Base-by-base conservation (phyloP, 208 protist genomes). In the Crithidia sp. region DNA sequence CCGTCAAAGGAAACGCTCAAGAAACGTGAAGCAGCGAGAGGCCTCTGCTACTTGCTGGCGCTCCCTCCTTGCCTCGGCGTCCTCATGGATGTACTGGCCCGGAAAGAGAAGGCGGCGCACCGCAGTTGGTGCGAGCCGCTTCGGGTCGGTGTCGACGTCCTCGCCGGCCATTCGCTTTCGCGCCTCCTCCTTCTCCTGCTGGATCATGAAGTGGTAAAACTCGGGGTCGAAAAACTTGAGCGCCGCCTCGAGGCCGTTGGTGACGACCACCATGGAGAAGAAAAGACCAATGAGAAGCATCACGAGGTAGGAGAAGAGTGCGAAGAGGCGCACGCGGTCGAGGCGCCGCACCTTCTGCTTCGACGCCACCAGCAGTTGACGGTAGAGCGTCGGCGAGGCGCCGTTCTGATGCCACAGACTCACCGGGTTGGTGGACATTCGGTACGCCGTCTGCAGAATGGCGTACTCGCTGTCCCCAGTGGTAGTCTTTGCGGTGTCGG, bases 391-490 rank as follows among this genome's bases (percentile, higher is more conserved):
- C 17, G 90, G 90, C 37, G 90, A 71, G 19, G 83, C 79, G 4
- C 88, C 86, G 73, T 93, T 95, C 67, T 80, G 86, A 58, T 95
- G 90, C 87, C 88, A 95, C 39, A 95, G 77, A 47, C 90, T 95
- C 14, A 79, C 74, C 3, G 86, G 85, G 37, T 81, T 82, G 13
- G 77, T 89, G 4, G 84, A 83, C 79, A 95, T 92, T 44, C 65
- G 69, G 67, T 95, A 95, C 7, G 90, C 90, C 10, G 82, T 83
- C 62, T 93, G 90, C 40, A 95, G 63, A 44, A 85, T 79, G 5
- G 77, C 81, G 58, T 93, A 93, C 74, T 90, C 73, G 54, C 63
- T 77, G 60, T 84, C 65, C 7, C 56, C 17, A 39, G 75, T 62
- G n/a, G 58, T 55, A 2, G 49, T 53, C 45, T 76, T 75, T 43